Evolutionary conservation across 2,329 filamentous ascomycete species (phyloP), one percentile per base, ranked within the genome.

Genomic region (Xylaria arbuscula): DNA sequence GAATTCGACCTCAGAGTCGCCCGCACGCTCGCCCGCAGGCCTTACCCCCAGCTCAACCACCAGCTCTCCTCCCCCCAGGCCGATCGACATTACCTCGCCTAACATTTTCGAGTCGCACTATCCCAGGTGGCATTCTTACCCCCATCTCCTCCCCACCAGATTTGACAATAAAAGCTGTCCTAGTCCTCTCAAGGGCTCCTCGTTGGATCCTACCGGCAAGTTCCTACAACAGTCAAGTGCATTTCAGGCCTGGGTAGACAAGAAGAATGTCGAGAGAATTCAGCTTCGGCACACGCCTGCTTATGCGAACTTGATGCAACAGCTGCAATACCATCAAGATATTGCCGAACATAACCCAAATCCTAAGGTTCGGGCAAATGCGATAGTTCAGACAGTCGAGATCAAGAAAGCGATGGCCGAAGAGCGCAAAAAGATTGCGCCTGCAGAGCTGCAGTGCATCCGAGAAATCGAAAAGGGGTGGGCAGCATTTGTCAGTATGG

Each of bases 381-480:
- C 73, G 8, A 48, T 53, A 47, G 5, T 55, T 10, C 40, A 48
- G 3, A 36, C 68, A 32, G 19, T 50, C 3, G 8, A 57, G 11
- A 62, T 73, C 13, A 22, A 67, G 10, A 17, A 56, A 2, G 24
- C 40, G 19, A 48, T 68, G 24, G 2, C 22, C 1, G 38, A 53
- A 10, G 62, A 68, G 34, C 40, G 54, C 7, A 48, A 67, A 38
- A 59, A 15, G 3, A 22, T 60, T 42, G 24, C 58, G 1, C 55
- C 59, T 5, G 63, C 67, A 45, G 70, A 74, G 28, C 45, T 61
- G 50, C 55, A 56, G 13, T 36, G 67, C 34, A 63, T 72, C 38
- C 53, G 40, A 28, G 72, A 74, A n/a, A 72, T 73, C 15, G 57
- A 65, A 42, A 61, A 69, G 11, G 68, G 42, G 1, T 75, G 68